Base-by-base conservation (phyloP, 2,329 filamentous ascomycete genomes). In the Diaporthe sp. region DNA sequence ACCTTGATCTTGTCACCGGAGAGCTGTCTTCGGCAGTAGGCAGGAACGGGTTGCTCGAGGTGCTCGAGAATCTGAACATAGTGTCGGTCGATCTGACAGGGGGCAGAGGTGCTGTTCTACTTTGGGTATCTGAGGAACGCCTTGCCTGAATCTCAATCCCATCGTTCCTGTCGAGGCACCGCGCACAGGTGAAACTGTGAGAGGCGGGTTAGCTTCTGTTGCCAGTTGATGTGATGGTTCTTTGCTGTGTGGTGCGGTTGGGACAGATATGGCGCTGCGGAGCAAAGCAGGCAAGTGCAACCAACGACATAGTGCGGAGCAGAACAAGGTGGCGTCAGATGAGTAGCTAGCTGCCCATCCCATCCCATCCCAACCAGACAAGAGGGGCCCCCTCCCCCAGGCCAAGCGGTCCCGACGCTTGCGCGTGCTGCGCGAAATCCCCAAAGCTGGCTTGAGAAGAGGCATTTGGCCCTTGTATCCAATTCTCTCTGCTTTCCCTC, bases 141-240 rank as follows among this genome's bases (percentile, higher is more conserved):
- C 28, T 33, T 64, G 57, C 60, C 70, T 52, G 70, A 54, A 25
- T 72, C 47, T 47, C 70, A 72, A 42, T 72, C 70, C 70, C 70
- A 72, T 72, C n/a, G 45, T 72, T 72, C 33, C 70, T 64, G 25
- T 55, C 17, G 70, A 72, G 19, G 35, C 75, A 76, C 68, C 45
- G 70, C 47, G 28, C 40, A 74, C 75, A 76, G 58, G 45, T 72
- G 64, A 76, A 74, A 38, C 75, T 76, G 22, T 35, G 52, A n/a
- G 35, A 61, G 10, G 67, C 71, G 19, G 55, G 69, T 71, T n/a
- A 45, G 33, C 52, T 25, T n/a, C 40, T 40, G 47, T 57, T 45
- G 25, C 25, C 52, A 30, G 42, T 60, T 25, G n/a, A 35, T 35
- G 25, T 22, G 30, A 30, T 40, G 33, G 6, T 35, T 30, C 13